Evolutionary conservation across 257 asterid species (phyloP).

Genomic region (Gynochthodes officinalis): DNA sequence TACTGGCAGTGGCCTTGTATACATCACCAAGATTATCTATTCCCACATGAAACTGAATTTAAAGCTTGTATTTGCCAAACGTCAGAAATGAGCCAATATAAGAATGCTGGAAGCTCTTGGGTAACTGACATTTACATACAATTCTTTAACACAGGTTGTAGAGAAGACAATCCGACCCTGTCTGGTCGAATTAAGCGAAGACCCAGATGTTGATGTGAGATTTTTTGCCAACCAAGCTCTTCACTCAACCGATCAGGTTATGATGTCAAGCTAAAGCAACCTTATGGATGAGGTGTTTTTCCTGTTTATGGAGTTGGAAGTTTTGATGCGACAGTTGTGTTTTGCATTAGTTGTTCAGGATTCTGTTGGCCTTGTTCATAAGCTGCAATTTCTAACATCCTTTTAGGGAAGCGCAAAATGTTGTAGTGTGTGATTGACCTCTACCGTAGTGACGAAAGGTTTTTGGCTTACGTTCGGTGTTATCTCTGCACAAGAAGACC

Average conservation of each 20-base stretch:
- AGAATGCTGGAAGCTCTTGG: background rate
- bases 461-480: background rate
- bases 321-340: background rate
- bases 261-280: conserved; percentile 53
- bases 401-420: background rate
- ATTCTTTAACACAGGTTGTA: conserved; percentile 53
- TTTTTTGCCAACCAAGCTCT: conserved; percentile 82
- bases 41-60: background rate
- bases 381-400: background rate
- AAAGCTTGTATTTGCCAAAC: background rate
- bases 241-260: conserved; percentile 62
- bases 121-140: background rate
- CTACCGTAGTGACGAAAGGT: background rate
- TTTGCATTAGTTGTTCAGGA: background rate
- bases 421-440: background rate
- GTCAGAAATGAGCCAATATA: background rate
- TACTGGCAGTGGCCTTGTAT: background rate
- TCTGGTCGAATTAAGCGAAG: conserved; percentile 82
- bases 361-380: background rate
- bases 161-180: conserved; percentile 74
- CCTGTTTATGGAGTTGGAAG: background rate
- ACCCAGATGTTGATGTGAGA: conserved; percentile 92
- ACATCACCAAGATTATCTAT: background rate
- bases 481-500: background rate
- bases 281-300: background rate